Conservation (phyloP, 371 early-diverging fungal species). For the Mucor piriformis region DNA sequence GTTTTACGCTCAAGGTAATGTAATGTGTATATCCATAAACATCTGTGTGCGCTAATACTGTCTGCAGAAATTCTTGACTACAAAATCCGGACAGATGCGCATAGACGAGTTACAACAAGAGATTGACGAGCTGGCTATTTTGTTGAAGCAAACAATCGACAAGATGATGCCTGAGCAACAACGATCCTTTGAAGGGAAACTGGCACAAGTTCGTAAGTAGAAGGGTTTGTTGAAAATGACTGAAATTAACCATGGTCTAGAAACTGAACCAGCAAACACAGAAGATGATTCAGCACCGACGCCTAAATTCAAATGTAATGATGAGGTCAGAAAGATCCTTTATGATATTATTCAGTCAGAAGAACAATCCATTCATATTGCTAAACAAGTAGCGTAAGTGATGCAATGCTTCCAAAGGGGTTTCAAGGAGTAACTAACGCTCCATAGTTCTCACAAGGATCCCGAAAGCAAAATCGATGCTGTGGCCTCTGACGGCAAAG, state of each 20-base stretch:
- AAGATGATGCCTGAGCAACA: constrained; percentile 45
- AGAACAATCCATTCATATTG: constrained; percentile 26
- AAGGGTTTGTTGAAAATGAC: background rate
- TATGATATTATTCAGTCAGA: constrained; percentile 45
- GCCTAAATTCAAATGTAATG: constrained; percentile 39
- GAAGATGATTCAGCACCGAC: constrained; percentile 7
- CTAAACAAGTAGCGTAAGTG: constrained; percentile 44
- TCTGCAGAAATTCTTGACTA: constrained; percentile 48
- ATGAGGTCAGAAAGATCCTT: constrained; percentile 34
- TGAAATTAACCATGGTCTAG: background rate
- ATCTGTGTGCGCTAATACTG: no score
- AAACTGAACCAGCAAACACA: background rate
- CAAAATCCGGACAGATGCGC: constrained; percentile 42
- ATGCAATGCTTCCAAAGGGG: no score
- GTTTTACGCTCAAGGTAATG: constrained; percentile 52
- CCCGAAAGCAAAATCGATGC: constrained; percentile 7
- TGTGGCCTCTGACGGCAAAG: constrained; percentile 41
- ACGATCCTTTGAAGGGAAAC: constrained; percentile 26
- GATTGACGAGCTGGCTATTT: constrained; percentile 32
- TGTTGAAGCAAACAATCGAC: constrained; percentile 37
- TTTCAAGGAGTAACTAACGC: background rate
- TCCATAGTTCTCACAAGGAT: constrained; percentile 15
- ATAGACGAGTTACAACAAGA: constrained; percentile 44
- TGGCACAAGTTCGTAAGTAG: constrained; percentile 25
- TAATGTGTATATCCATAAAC: background rate